Evolutionary conservation across 345 rosid species (phyloP).

Genomic region (Durio zibethinus): DNA sequence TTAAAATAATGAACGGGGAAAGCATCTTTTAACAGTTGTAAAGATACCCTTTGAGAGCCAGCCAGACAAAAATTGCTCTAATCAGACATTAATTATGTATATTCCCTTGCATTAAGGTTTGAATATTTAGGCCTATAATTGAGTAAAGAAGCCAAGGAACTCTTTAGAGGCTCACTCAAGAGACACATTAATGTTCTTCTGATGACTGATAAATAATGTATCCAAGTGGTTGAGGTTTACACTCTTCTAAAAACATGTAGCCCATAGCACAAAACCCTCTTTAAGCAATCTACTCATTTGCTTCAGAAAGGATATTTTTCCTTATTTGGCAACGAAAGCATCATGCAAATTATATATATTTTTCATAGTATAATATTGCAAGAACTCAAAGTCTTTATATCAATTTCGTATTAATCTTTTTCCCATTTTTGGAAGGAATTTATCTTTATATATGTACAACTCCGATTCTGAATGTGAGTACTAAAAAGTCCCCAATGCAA

Average conservation of each 20-base stretch:
- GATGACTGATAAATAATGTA: neutral
- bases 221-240: neutral
- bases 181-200: neutral
- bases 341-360: neutral
- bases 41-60: constrained; percentile 25
- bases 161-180: neutral
- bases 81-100: constrained; percentile 1
- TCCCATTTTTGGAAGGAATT: neutral
- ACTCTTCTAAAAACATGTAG: neutral
- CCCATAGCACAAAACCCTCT: neutral
- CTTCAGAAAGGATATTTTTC: neutral
- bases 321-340: neutral
- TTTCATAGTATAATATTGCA: neutral
- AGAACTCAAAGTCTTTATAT: neutral
- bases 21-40: constrained; percentile 30
- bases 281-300: neutral
- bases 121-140: neutral
- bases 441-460: neutral
- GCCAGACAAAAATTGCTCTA: constrained; percentile 5
- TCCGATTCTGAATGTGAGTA: neutral
- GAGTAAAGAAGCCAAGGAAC: neutral
- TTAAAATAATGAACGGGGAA: constrained; percentile 21
- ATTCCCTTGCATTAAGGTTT: constrained; percentile 13
- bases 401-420: neutral
- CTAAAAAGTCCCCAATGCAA: neutral